Base-by-base conservation (phyloP, 2,329 filamentous ascomycete genomes). In the Pseudogymnoascus sp. region DNA sequence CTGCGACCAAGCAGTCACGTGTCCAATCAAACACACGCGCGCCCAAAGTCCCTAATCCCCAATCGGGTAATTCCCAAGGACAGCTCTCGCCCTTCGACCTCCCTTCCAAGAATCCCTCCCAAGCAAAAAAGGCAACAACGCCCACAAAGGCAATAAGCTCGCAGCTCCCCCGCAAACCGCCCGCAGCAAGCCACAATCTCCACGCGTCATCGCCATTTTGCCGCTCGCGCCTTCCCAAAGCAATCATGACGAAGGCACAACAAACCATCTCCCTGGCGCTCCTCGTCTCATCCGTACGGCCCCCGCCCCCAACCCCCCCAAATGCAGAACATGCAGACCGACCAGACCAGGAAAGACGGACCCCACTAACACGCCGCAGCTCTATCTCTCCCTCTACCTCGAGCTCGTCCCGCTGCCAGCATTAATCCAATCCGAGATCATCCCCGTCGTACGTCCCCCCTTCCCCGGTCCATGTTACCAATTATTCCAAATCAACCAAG, bases 261-360 rank as follows among this genome's bases (percentile, higher is more conserved):
- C 92, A 97, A 77, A 93, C 90, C 66, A 87, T 97, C 73, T 96
- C 92, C 64, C 82, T 96, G 71, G 87, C 86, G 71, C 85, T 97
- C 71, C 83, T 97, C 69, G 83, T 94, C 76, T 90, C 90, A 70
- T 96, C 92, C 37, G 92, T 97, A 87, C 69, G 84, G 66, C 64
- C 44, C 54, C 50, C 58, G 61, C 60, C 58, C 58, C 59, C 47
- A 58, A 35, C 58, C 57, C 60, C 61, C 61, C 59, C 21, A 60
- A 29, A 37, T 41, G 36, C 47, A 60, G 44, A 17, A 29, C 24
- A 47, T 26, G 24, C 41, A 26, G 24, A 29, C 9, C 41, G 60
- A 44, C 35, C 31, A 44, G 17, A 37, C 60, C 47, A 62, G 54
- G 26, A 37, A 59, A 60, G 36, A 59, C 21, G 58, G 59, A 50